Base-by-base conservation (phyloP, 2,329 filamentous ascomycete species). In the Geoglossum cookeanum region DNA sequence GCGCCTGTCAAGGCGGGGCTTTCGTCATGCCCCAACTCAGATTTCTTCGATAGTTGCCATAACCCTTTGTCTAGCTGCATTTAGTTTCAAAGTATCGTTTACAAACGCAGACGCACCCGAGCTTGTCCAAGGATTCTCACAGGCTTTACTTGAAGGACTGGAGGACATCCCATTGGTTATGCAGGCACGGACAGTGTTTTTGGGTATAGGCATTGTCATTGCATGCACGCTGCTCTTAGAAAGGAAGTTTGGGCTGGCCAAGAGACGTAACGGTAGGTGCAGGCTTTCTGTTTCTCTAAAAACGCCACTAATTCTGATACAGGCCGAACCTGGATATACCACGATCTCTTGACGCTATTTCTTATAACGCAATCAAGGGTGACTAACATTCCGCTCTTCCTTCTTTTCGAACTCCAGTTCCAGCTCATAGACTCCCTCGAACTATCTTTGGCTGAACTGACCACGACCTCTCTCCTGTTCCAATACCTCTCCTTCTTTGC, bases 71-170 rank as follows among this genome's bases (percentile, higher is more conserved):
- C 33, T 66, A 11, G 62, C 77, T 15, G 85, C 87, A 0, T 77
- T 92, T 27, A 75, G 83, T 3, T 98, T 97, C 75, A 98, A 98
- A 70, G 72, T 96, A 29, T 83, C 84, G 1, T 97, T 96, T 66
- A 92, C 89, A 0, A 78, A 81, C 52, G 83, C 88, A 57, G 92
- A 97, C 68, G 86, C 90, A 0, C 90, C 91, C 0, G 92, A 97
- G 67, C 75, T 95, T 7, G 74, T 91, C 27, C 61, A 64, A 13
- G 60, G 63, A 32, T 65, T 68, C 17, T 61, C 66, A 29, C 68
- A 70, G 15, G 65, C 71, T 3, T 59, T 73, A 22, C 68, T 72
- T 7, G 67, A 62, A 11, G 68, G 68, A 22, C 67, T 75, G 3
- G 64, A 65, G 60, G 61, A 63, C n/a, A 60, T 69, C 0, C 66